Evolutionary conservation across 192 early-diverging fungal genomes (phyloP).

Genomic region (Backusella macrospora): DNA sequence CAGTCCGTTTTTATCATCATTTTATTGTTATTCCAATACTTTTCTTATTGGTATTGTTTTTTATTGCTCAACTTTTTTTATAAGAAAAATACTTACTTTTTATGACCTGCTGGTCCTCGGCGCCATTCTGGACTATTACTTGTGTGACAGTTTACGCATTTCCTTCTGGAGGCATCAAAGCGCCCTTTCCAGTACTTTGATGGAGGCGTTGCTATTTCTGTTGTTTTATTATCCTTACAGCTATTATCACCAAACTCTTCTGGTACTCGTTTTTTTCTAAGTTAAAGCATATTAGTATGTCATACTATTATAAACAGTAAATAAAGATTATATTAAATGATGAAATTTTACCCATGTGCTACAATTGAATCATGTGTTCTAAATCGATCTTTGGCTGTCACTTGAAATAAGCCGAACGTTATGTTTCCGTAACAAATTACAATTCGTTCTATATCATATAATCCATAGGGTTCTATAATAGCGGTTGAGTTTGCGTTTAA

Average conservation of each 20-base stretch:
- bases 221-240: neutral
- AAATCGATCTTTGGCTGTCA: neutral
- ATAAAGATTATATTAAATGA: neutral
- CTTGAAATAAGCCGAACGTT: constrained; percentile 17
- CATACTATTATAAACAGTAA: neutral
- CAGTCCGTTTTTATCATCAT: neutral
- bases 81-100: constrained; percentile 6
- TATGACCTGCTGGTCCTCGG: constrained; percentile 26
- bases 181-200: neutral
- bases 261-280: neutral
- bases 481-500: neutral
- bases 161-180: constrained; percentile 4
- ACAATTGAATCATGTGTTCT: neutral
- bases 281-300: neutral
- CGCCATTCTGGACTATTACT: constrained; percentile 32
- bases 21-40: too few relatives aligned
- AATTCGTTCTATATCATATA: constrained; percentile 4
- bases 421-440: constrained; percentile 1
- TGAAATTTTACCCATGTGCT: neutral
- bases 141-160: constrained; percentile 25
- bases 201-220: neutral
- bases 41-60: neutral
- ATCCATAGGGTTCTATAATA: neutral
- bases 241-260: neutral
- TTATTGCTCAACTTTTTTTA: too few relatives aligned